Conservation (phyloP, 495 filamentous ascomycete species). For the Penicillium ucsense region DNA sequence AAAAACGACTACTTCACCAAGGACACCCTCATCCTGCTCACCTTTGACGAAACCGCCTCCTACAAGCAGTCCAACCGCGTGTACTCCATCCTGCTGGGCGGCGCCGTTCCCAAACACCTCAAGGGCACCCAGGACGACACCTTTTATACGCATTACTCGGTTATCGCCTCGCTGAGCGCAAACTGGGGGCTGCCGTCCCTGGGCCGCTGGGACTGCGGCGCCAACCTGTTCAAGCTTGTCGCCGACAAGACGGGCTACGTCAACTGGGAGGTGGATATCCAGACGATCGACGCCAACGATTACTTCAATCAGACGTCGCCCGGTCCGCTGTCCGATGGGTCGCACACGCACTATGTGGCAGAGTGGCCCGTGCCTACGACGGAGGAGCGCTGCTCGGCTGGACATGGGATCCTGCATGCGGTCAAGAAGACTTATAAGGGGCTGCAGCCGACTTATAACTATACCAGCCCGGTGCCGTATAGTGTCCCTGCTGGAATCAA, state of each 20-base stretch:
- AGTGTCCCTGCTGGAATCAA: slow-evolving; percentile 25
- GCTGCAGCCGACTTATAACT: slow-evolving; percentile 29
- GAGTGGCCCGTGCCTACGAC: slow-evolving; percentile 35
- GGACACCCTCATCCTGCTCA: slow-evolving; percentile 56
- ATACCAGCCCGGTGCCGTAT: slow-evolving; percentile 35
- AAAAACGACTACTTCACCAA: slow-evolving; percentile 56
- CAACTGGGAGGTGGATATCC: slow-evolving; percentile 39
- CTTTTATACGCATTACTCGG: slow-evolving; percentile 67
- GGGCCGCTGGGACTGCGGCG: slow-evolving; percentile 62
- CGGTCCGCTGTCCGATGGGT: slow-evolving; percentile 32
- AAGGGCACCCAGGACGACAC: slow-evolving; percentile 52
- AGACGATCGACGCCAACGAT: slow-evolving; percentile 13
- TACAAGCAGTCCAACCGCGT: slow-evolving; percentile 41
- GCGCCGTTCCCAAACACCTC: slow-evolving; percentile 46
- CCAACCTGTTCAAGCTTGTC: slow-evolving; percentile 56
- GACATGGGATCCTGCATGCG: slow-evolving; percentile 33
- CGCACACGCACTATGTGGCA: slow-evolving; percentile 23
- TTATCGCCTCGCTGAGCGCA: slow-evolving; percentile 51
- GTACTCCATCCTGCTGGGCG: slow-evolving; percentile 55
- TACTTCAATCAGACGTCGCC: slow-evolving; percentile 39
- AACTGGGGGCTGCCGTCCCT: slow-evolving; percentile 64
- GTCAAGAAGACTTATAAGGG: slow-evolving; percentile 33
- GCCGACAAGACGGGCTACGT: slow-evolving; percentile 47
- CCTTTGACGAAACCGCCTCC: slow-evolving; percentile 57
- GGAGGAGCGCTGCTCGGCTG: slow-evolving; percentile 32